Conservation (phyloP, 306 rosid genomes). For the Hippophae tibetana region DNA sequence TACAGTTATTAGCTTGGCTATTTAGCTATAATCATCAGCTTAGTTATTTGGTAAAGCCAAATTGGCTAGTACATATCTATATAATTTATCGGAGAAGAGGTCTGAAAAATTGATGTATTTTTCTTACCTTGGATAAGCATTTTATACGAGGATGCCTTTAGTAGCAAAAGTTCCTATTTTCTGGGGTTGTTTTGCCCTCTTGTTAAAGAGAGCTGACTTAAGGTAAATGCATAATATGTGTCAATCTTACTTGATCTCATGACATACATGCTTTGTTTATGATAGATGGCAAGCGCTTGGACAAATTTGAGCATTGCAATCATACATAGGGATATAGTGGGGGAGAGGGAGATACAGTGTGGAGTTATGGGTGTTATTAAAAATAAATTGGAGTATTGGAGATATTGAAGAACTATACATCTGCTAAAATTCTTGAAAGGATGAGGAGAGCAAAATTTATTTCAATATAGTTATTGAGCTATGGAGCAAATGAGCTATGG, state of each 20-base stretch:
- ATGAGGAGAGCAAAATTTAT: slow-evolving; percentile 81
- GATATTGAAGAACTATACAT: slow-evolving; percentile 89
- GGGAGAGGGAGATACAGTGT: slow-evolving; percentile 99
- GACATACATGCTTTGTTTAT: slow-evolving; percentile 97
- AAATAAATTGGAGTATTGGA: slow-evolving; percentile 86
- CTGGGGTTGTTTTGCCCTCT: slow-evolving; percentile 40
- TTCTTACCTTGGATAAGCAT: slow-evolving; percentile 16
- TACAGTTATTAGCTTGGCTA: too few relatives aligned
- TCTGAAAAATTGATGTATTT: slow-evolving; percentile 23
- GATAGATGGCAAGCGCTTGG: slow-evolving; percentile 99
- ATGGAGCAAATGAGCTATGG: slow-evolving; percentile 99
- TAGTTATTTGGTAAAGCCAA: too few relatives aligned
- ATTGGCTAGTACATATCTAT: neutral
- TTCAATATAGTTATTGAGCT: slow-evolving; percentile 78
- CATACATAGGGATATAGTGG: slow-evolving; percentile 96
- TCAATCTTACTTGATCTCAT: slow-evolving; percentile 70
- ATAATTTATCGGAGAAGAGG: slow-evolving; percentile 18
- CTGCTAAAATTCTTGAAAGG: slow-evolving; percentile 91
- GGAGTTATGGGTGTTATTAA: slow-evolving; percentile 90
- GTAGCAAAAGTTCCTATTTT: slow-evolving; percentile 28
- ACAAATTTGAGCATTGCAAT: slow-evolving; percentile 98
- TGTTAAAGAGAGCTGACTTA: slow-evolving; percentile 55
- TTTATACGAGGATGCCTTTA: slow-evolving; percentile 15
- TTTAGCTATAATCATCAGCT: too few relatives aligned
- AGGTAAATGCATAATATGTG: slow-evolving; percentile 82